phyloP scores from a whole-genome alignment of 1,284 basidiomycete genomes.

The Ustilago nuda region DNA sequence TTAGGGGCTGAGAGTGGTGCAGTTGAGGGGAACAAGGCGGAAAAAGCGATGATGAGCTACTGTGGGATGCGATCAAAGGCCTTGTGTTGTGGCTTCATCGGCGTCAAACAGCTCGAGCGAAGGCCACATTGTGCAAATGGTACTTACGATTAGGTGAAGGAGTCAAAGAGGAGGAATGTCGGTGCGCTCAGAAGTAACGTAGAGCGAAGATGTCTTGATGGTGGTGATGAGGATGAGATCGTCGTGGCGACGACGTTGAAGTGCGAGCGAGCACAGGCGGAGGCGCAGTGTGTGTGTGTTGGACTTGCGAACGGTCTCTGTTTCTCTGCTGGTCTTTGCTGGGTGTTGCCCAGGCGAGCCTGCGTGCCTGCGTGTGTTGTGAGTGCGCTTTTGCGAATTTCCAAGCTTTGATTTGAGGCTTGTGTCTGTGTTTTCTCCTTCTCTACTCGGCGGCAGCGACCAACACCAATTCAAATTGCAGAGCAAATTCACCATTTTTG shows the following conservation, averaged over 20 bases:
- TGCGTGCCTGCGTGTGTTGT: slow-evolving; percentile 4
- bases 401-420: not conserved
- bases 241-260: slow-evolving; percentile 9
- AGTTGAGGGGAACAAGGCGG: not conserved
- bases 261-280: not conserved
- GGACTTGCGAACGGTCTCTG: not conserved
- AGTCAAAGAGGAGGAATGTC: slow-evolving; percentile 4
- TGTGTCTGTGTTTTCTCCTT: not conserved
- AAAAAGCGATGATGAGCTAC: slow-evolving; percentile 1
- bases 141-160: slow-evolving; percentile 34
- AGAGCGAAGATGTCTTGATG: slow-evolving; percentile 57
- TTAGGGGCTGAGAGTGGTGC: slow-evolving; percentile 1
- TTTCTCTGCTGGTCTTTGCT: not conserved
- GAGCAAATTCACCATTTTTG: not conserved
- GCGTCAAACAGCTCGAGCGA: not conserved
- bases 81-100: not conserved
- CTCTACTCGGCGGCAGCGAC: slow-evolving; percentile 13
- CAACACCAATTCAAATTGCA: slow-evolving; percentile 20
- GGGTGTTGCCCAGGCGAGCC: not conserved
- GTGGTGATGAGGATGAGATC: slow-evolving; percentile 31
- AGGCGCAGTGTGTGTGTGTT: slow-evolving; percentile 4
- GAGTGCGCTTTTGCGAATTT: not conserved
- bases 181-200: slow-evolving; percentile 64
- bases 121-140: not conserved
- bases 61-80: not conserved